These are phyloP conservation scores for Blastobotrys apis DNA, from an alignment of 1,139 yeast genomes.

Conservation along the genomic window DNA sequence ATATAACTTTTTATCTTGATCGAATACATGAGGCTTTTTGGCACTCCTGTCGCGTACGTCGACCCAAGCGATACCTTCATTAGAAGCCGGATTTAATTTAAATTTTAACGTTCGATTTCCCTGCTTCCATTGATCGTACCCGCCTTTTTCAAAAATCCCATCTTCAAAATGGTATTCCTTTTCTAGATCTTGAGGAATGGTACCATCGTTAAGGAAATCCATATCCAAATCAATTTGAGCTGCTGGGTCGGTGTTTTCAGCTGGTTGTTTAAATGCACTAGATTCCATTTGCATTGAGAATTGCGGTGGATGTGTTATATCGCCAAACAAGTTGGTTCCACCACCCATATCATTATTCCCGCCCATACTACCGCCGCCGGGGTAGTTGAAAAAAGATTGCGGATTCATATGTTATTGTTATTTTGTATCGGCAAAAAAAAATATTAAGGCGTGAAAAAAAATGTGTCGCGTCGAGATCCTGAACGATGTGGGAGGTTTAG, in stretches of 20 bases:
- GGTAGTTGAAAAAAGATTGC: no score
- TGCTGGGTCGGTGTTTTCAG: no score
- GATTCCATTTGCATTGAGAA: no score
- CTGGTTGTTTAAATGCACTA: no score
- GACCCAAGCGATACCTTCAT: constrained; percentile 42
- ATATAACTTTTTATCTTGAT: constrained; percentile 36
- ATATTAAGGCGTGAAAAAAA: no score
- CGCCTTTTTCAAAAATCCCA: background rate
- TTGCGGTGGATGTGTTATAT: no score
- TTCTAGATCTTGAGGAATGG: constrained; percentile 1
- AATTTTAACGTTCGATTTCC: constrained; percentile 40
- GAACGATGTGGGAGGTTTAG: no score
- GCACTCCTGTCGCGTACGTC: constrained; percentile 30
- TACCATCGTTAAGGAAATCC: background rate
- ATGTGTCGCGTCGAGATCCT: no score
- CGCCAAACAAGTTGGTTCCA: background rate
- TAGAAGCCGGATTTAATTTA: constrained; percentile 39
- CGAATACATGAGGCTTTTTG: constrained; percentile 24
- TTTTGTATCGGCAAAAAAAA: no score
- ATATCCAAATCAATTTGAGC: constrained; percentile 1
- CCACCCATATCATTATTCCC: background rate
- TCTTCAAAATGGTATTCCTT: constrained; percentile 1
- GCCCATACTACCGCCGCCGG: no score
- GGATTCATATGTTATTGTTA: no score
- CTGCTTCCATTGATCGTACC: background rate